Conservation (phyloP, 2,329 filamentous ascomycete genomes). For the Ramularia collo-cygni region DNA sequence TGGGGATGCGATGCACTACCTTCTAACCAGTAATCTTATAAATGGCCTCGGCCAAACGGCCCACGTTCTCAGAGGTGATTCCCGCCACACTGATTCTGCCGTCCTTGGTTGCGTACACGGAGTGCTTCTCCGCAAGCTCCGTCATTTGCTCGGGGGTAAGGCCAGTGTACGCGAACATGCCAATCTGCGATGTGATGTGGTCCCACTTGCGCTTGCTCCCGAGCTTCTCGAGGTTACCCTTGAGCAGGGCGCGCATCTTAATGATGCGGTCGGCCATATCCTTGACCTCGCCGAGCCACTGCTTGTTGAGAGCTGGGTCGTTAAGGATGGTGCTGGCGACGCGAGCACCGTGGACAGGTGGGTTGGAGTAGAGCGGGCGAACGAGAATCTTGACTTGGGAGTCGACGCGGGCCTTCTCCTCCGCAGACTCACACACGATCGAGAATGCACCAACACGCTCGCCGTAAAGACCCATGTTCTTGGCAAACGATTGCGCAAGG, state of each 20-base stretch:
- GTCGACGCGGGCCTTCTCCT: conserved; percentile 92
- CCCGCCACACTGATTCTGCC: conserved; percentile 80
- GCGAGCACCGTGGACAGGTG: conserved; percentile 90
- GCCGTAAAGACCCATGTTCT: conserved; percentile 99
- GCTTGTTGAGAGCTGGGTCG: conserved; percentile 73
- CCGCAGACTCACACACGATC: conserved; percentile 72
- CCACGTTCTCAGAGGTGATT: conserved; percentile 73
- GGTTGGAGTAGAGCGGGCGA: conserved; percentile 96
- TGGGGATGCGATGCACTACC: neutral
- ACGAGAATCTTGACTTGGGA: conserved; percentile 98
- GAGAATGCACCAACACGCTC: conserved; percentile 98
- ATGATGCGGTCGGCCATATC: conserved; percentile 99
- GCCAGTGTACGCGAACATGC: conserved; percentile 99
- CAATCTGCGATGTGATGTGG: conserved; percentile 97
- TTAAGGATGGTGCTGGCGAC: conserved; percentile 90
- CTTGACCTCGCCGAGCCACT: conserved; percentile 97
- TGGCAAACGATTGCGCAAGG: conserved; percentile 91
- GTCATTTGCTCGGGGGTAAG: conserved; percentile 89
- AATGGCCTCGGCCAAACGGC: conserved; percentile 74
- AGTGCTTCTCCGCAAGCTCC: conserved; percentile 84
- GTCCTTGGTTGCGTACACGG: conserved; percentile 93
- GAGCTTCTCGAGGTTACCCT: conserved; percentile 88
- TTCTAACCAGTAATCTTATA: conserved; percentile 67
- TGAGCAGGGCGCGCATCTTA: conserved; percentile 89
- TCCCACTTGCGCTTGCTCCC: conserved; percentile 97